phyloP scores from a whole-genome alignment of 75 land plant species.

The Cupressus sempervirens region DNA sequence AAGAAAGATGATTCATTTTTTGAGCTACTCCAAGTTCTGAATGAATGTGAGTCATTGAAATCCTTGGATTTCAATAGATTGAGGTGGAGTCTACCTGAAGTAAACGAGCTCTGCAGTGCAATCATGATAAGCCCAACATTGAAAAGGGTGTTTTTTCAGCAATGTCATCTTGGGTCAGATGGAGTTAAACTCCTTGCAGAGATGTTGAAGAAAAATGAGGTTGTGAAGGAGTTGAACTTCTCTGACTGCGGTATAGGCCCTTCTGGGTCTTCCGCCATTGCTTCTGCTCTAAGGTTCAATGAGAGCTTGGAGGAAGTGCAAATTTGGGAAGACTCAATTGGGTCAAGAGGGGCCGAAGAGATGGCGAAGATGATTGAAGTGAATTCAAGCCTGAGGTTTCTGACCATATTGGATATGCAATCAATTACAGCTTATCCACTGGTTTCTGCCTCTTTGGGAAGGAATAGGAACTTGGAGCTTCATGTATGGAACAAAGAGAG shows the following conservation, averaged over 20 bases:
- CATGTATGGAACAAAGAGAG: slow-evolving; percentile 48
- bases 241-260: slow-evolving; percentile 42
- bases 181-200: slow-evolving; percentile 43
- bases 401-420: slow-evolving; percentile 38
- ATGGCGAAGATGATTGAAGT: slow-evolving; percentile 67
- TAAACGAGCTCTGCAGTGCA: slow-evolving; percentile 24
- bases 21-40: slow-evolving; percentile 21
- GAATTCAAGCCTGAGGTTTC: slow-evolving; percentile 37
- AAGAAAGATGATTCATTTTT: slow-evolving; percentile 18
- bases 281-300: slow-evolving; percentile 50
- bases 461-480: slow-evolving; percentile 50
- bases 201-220: slow-evolving; percentile 30
- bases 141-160: slow-evolving; percentile 34
- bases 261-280: slow-evolving; percentile 35
- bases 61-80: slow-evolving; percentile 48
- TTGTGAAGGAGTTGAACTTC: slow-evolving; percentile 42
- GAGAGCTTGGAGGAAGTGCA: slow-evolving; percentile 57
- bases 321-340: slow-evolving; percentile 73
- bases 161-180: slow-evolving; percentile 34
- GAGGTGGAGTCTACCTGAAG: slow-evolving; percentile 33
- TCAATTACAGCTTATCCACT: slow-evolving; percentile 48
- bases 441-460: slow-evolving; percentile 50
- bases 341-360: slow-evolving; percentile 60
- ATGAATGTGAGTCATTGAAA: slow-evolving; percentile 4
- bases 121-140: slow-evolving; percentile 32